phyloP scores from a whole-genome alignment of 176 grass and related monocot genomes.

The Eragrostis curvula region DNA sequence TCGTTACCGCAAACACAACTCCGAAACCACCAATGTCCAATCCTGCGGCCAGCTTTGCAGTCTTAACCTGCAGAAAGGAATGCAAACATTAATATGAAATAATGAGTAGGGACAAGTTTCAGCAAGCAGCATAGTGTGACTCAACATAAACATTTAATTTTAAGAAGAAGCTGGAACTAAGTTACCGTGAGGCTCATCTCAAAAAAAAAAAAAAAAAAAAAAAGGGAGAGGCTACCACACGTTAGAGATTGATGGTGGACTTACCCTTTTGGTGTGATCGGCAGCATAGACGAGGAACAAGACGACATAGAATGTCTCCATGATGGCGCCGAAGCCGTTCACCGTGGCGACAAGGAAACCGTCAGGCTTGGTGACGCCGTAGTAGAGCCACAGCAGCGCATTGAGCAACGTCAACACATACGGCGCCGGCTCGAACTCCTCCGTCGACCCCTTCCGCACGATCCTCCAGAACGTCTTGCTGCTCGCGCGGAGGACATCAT shows the following conservation, averaged over 20 bases:
- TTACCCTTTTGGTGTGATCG: slow-evolving; percentile 54
- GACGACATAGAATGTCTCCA: slow-evolving; percentile 59
- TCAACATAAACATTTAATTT: background rate
- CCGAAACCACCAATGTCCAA: slow-evolving; percentile 63
- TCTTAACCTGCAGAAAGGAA: slow-evolving; percentile 47
- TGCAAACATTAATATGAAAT: background rate
- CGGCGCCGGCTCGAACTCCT: slow-evolving; percentile 61
- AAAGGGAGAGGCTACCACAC: too few species aligned
- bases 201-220: background rate
- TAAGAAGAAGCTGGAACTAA: background rate
- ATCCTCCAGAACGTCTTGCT: slow-evolving; percentile 75
- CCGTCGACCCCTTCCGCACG: slow-evolving; percentile 49
- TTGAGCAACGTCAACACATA: slow-evolving; percentile 64
- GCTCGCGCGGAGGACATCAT: background rate
- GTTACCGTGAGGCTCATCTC: background rate
- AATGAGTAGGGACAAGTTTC: too few species aligned
- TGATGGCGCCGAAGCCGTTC: slow-evolving; percentile 57
- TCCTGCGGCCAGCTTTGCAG: slow-evolving; percentile 37
- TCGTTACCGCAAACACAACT: slow-evolving; percentile 44
- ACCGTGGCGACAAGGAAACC: slow-evolving; percentile 65
- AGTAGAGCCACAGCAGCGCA: slow-evolving; percentile 75
- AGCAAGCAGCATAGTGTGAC: background rate
- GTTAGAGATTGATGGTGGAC: background rate
- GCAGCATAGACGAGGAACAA: slow-evolving; percentile 60
- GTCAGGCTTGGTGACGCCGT: slow-evolving; percentile 74